Evolutionary conservation across 495 filamentous ascomycete genomes (phyloP), one percentile per base, ranked within the genome.

Genomic region (Talaromyces trachyspermus): DNA sequence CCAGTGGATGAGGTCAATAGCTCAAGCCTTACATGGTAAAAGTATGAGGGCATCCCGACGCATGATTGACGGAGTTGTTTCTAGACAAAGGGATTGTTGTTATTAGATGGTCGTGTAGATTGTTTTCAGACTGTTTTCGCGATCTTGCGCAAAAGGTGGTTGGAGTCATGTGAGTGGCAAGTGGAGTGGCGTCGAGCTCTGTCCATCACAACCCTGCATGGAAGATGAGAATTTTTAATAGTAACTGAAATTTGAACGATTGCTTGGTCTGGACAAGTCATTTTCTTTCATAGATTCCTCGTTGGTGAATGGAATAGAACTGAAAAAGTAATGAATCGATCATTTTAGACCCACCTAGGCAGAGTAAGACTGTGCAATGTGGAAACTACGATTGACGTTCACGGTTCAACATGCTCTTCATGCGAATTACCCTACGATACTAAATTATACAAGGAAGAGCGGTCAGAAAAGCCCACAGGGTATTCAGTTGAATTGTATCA

Each of bases 11-110:
- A 84, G 43, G 51, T 46, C 32, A 67, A 57, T 11, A 96, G 72
- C 74, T 97, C 91, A 58, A 98, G 78, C 55, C 82, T 81, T 23
- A 98, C 62, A 58, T 97, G 91, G 56, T 90, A 98, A 65, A 89
- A 90, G 66, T 92, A 95, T 26, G 85, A 81, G 69, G 86, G 86
- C 89, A 86, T 82, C 47, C 59, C 64, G 65, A 54, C 53, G 50
- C 52, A 61, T 58, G 43, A 49, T 68, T 65, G 64, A 55, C 14
- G 38, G 14, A 12, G 11, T 15, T 29, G 1, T 12, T 37, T 17
- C 14, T 9, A 17, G 33, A 37, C n/a, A n/a, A n/a, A n/a, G n/a
- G n/a, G n/a, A n/a, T n/a, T n/a, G n/a, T n/a, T n/a, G n/a, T n/a
- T n/a, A n/a, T n/a, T n/a, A 17, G 27, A 7, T 37, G 14, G 33